A percentile compares a stretch with the other conserved stretches of the same genome.
Evolutionary conservation across 495 filamentous ascomycete species (phyloP).

Genomic region (Extremus antarcticus): DNA sequence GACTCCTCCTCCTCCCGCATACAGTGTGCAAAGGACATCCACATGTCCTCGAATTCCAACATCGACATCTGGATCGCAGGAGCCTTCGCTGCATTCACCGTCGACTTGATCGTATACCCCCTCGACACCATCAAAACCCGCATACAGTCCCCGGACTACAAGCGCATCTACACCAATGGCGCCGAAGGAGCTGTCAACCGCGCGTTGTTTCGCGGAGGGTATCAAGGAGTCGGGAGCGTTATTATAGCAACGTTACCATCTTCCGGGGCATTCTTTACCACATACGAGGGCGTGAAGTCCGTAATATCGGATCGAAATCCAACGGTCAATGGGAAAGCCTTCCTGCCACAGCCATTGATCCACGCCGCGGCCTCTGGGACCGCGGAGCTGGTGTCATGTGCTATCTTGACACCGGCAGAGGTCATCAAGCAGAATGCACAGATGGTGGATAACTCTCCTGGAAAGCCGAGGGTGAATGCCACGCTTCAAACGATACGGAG

Average conservation of each 20-base stretch:
- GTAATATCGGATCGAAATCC: conserved; percentile 39
- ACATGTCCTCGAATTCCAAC: conserved; percentile 17
- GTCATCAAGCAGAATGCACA: conserved; percentile 92
- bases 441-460: conserved; percentile 39
- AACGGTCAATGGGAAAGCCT: conserved; percentile 25
- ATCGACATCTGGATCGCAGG: conserved; percentile 42
- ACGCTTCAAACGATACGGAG: conserved; percentile 44
- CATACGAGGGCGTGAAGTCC: conserved; percentile 67
- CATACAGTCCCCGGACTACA: conserved; percentile 65
- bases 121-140: conserved; percentile 80
- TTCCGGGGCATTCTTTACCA: conserved; percentile 84
- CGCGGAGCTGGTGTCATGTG: conserved; percentile 71
- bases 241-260: conserved; percentile 80
- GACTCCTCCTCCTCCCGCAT: background rate
- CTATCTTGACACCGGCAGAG: conserved; percentile 79
- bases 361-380: conserved; percentile 60
- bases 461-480: conserved; percentile 23
- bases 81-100: conserved; percentile 66
- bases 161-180: conserved; percentile 46
- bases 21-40: background rate
- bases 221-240: conserved; percentile 82
- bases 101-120: conserved; percentile 73
- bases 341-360: conserved; percentile 51
- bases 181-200: conserved; percentile 43
- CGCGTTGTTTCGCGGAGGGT: conserved; percentile 60